phyloP scores from a whole-genome alignment of 1,284 basidiomycete genomes.

The Irpex lacteus region DNA sequence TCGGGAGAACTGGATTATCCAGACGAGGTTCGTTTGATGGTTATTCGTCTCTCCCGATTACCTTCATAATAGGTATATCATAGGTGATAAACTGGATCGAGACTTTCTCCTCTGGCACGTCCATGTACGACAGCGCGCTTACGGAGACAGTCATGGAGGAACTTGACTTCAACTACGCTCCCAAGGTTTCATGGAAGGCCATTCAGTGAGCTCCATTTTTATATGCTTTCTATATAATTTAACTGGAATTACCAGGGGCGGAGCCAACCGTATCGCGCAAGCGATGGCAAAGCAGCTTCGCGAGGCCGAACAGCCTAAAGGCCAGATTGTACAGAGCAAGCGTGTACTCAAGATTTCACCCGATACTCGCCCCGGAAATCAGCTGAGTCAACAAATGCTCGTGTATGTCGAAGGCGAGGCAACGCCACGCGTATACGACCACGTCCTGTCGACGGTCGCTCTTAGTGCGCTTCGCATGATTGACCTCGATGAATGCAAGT shows the following conservation, averaged over 20 bases:
- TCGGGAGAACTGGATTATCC: neutral
- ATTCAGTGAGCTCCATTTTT: neutral
- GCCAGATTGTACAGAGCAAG: conserved; percentile 28
- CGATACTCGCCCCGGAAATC: conserved; percentile 23
- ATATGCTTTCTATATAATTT: no score
- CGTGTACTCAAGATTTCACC: conserved; percentile 27
- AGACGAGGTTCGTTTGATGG: neutral
- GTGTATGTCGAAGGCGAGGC: neutral
- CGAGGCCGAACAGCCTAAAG: neutral
- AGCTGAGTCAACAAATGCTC: neutral
- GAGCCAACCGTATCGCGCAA: neutral
- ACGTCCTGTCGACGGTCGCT: conserved; percentile 32
- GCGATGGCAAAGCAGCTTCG: neutral
- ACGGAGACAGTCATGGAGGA: conserved; percentile 19
- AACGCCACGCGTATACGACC: conserved; percentile 13
- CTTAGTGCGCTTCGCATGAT: conserved; percentile 26
- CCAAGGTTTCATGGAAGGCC: neutral
- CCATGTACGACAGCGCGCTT: conserved; percentile 20
- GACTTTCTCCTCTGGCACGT: conserved; percentile 20
- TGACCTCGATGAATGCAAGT: conserved; percentile 20
- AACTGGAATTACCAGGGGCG: neutral
- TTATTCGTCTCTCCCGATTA: no score
- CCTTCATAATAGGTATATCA: neutral
- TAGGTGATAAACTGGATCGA: conserved; percentile 23
- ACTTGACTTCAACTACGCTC: conserved; percentile 14